Evolutionary conservation across 176 grass and related monocot genomes (phyloP).

Genomic region (Bonia amplexicaulis): DNA sequence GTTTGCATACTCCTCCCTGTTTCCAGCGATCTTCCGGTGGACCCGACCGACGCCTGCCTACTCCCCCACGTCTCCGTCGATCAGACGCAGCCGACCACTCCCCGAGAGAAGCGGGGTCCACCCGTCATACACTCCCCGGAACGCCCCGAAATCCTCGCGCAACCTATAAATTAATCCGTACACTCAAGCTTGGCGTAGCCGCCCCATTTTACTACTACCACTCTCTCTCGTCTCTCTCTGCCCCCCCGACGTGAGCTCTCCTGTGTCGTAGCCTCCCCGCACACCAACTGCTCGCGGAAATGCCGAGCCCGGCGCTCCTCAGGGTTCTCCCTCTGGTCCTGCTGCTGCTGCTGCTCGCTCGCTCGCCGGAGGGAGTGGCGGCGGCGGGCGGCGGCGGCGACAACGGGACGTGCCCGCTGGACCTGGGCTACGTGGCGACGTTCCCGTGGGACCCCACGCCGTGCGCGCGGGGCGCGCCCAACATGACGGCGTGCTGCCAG

Average conservation of each 20-base stretch:
- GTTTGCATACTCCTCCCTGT: too few relatives aligned
- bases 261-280: neutral
- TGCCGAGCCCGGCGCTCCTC: constrained; percentile 1
- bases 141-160: neutral
- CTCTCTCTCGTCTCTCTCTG: neutral
- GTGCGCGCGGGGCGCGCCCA: constrained; percentile 28
- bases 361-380: neutral
- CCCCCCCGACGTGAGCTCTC: neutral
- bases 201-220: constrained; percentile 6
- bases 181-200: constrained; percentile 6
- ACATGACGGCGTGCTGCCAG: constrained; percentile 51
- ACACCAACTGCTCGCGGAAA: constrained; percentile 23
- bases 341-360: neutral
- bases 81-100: neutral
- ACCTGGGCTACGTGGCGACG: constrained; percentile 56
- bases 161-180: neutral
- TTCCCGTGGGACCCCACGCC: constrained; percentile 64
- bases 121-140: neutral
- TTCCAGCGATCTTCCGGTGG: constrained; percentile 9
- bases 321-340: neutral
- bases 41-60: neutral
- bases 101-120: neutral
- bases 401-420: constrained; percentile 52
- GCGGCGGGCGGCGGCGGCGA: neutral
- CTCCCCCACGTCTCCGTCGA: neutral